Evolutionary conservation across 805 yeast genomes (phyloP).

Genomic region (Metschnikowia lochheadii): DNA sequence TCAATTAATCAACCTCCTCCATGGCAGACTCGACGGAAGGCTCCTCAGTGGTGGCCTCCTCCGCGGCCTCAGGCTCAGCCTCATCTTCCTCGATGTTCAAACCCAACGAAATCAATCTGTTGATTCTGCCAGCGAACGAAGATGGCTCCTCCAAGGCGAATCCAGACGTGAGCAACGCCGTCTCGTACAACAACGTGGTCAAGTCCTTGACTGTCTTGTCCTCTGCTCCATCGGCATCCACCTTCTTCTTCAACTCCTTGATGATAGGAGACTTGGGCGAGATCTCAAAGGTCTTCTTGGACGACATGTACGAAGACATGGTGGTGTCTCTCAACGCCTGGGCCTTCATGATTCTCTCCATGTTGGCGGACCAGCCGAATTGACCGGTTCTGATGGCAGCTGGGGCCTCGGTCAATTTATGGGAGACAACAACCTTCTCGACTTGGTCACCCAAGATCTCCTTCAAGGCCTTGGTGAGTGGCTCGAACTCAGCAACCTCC

Average conservation of each 20-base stretch:
- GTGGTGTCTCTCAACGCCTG: constrained; percentile 98
- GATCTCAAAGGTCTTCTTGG: constrained; percentile 98
- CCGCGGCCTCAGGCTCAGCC: constrained; percentile 46
- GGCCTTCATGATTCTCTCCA: constrained; percentile 99
- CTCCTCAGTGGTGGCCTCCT: constrained; percentile 42
- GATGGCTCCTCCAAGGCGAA: constrained; percentile 98
- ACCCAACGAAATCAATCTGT: constrained; percentile 96
- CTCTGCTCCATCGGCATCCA: constrained; percentile 94
- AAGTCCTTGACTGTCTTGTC: constrained; percentile 98
- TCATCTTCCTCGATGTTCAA: constrained; percentile 94
- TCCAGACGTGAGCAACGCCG: constrained; percentile 98
- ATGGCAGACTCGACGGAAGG: constrained; percentile 65
- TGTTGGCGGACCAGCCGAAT: constrained; percentile 99
- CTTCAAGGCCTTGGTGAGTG: constrained; percentile 92
- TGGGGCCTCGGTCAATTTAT: constrained; percentile 96
- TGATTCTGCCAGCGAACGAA: constrained; percentile 95
- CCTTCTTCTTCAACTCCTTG: constrained; percentile 93
- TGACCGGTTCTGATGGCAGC: constrained; percentile 99
- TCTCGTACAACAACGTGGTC: constrained; percentile 93
- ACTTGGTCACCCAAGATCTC: constrained; percentile 97
- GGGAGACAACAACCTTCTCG: constrained; percentile 98
- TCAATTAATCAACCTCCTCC: constrained; percentile 94
- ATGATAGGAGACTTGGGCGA: constrained; percentile 96
- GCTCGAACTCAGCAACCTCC: constrained; percentile 88
- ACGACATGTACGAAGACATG: constrained; percentile 99